Base-by-base conservation (phyloP, 306 rosid genomes). In the Rosa multiflora region DNA sequence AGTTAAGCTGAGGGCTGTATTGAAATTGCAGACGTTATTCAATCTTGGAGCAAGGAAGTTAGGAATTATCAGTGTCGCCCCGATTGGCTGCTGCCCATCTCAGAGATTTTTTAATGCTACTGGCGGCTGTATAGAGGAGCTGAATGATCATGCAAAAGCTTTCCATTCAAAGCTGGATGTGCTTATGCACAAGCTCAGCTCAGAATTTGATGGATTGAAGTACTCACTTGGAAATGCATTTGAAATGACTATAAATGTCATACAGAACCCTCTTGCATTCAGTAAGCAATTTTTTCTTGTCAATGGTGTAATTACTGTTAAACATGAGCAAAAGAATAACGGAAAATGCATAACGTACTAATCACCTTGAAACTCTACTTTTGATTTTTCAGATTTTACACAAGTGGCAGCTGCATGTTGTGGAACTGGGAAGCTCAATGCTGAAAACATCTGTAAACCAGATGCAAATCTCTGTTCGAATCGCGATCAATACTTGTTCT, bases 381-480 rank as follows among this genome's bases (percentile, higher is more conserved):
- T 37, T 2, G 10, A 21, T n/a, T 64, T 35, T 32, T n/a, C 72
- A 79, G 86, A 62, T 71, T 83, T 83, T 37, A 76, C 59, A 10
- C 72, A 79, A 40, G 83, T 64, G 62, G 53, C 72, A 55, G 6
- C 51, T 79, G 83, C 86, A 17, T 83, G 76, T 44, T 83, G 83
- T 80, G 83, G 83, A 71, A 40, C 47, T 23, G 86, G 86, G 42
- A 79, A 52, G 69, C 48, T 76, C n/a, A 83, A 75, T 66, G 87
- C 49, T 71, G 62, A 83, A 75, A 29, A 77, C 49, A 20, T 53
- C 37, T 79, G 83, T 39, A 47, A 5, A 10, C 72, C 76, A 47
- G 17, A 72, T 3, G 75, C 79, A 53, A 71, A 79, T 10, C 68
- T 79, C 12, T 83, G 79, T 37, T 0, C 8, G 21, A 80, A 74